Conservation (phyloP, 2,329 filamentous ascomycete species). For the Fusarium metavorans region DNA sequence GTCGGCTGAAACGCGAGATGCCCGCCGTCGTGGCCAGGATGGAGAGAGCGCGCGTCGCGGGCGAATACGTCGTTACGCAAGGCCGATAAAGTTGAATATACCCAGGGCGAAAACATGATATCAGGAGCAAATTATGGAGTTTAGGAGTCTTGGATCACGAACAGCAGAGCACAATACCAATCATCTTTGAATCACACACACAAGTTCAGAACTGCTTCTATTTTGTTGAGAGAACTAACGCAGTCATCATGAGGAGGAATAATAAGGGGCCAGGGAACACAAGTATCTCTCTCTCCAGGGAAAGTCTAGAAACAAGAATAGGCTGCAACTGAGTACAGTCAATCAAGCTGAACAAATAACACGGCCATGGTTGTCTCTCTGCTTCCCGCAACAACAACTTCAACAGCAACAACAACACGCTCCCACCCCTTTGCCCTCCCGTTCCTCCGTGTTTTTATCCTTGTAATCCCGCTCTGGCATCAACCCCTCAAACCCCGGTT, state of each 20-base stretch:
- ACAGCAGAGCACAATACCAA: background rate
- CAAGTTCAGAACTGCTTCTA: constrained; percentile 23
- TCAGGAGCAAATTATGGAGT: constrained; percentile 19
- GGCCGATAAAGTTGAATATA: constrained; percentile 44
- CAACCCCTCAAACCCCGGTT: constrained; percentile 17
- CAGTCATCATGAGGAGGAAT: constrained; percentile 31
- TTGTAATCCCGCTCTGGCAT: constrained; percentile 22
- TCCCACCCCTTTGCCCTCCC: constrained; percentile 10
- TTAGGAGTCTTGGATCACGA: constrained; percentile 14
- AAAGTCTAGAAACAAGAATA: constrained; percentile 19
- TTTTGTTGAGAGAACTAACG: constrained; percentile 37
- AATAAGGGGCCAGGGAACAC: constrained; percentile 21
- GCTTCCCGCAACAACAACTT: constrained; percentile 28
- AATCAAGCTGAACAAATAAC: constrained; percentile 4
- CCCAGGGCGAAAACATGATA: constrained; percentile 21
- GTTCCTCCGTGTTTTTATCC: constrained; percentile 3
- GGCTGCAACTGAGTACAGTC: constrained; percentile 2
- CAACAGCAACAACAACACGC: constrained; percentile 14
- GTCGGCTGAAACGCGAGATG: constrained; percentile 68
- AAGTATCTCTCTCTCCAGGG: constrained; percentile 26
- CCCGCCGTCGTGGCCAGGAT: constrained; percentile 72
- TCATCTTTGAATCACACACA: background rate
- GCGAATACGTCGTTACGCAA: constrained; percentile 64
- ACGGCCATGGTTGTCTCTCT: constrained; percentile 5
- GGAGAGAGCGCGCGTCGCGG: constrained; percentile 72